Conservation (phyloP, 768 basidiomycete species). For the Mrakia hoshinonis region DNA sequence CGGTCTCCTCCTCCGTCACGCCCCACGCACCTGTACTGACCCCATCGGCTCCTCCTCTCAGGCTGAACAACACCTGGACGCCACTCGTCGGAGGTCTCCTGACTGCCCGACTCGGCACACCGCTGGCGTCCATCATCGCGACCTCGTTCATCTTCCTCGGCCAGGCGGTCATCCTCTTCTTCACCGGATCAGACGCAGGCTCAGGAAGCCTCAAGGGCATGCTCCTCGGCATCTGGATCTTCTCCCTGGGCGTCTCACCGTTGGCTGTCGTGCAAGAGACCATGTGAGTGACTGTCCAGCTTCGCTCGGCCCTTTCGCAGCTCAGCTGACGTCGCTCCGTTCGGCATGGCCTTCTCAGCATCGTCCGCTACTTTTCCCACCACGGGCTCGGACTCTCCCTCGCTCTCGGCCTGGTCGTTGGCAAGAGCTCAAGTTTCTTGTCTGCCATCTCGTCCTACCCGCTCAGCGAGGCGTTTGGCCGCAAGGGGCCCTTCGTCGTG, state of each 20-base stretch:
- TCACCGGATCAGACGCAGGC: conserved; percentile 42
- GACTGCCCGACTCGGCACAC: conserved; percentile 60
- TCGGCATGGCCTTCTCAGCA: conserved; percentile 34
- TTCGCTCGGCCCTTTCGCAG: neutral
- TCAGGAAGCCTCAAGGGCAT: conserved; percentile 57
- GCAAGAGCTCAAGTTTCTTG: conserved; percentile 68
- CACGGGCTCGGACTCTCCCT: conserved; percentile 68
- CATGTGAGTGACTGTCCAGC: conserved; percentile 10
- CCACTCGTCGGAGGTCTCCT: conserved; percentile 65
- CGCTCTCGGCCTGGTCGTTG: conserved; percentile 72
- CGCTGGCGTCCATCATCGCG: conserved; percentile 60
- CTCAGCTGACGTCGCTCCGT: neutral
- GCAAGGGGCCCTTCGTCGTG: conserved; percentile 65
- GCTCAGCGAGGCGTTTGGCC: conserved; percentile 58
- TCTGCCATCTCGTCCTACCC: conserved; percentile 68
- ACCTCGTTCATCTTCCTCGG: conserved; percentile 66
- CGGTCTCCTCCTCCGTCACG: neutral
- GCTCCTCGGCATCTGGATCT: conserved; percentile 67
- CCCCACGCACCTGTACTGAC: neutral
- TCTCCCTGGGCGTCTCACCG: conserved; percentile 70
- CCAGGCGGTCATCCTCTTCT: conserved; percentile 57
- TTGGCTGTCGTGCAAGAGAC: conserved; percentile 58
- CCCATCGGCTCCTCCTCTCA: neutral
- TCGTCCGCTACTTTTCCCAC: conserved; percentile 64
- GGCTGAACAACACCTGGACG: conserved; percentile 56